Base-by-base conservation (phyloP, 2,329 filamentous ascomycete genomes). In the Gremmenia infestans region DNA sequence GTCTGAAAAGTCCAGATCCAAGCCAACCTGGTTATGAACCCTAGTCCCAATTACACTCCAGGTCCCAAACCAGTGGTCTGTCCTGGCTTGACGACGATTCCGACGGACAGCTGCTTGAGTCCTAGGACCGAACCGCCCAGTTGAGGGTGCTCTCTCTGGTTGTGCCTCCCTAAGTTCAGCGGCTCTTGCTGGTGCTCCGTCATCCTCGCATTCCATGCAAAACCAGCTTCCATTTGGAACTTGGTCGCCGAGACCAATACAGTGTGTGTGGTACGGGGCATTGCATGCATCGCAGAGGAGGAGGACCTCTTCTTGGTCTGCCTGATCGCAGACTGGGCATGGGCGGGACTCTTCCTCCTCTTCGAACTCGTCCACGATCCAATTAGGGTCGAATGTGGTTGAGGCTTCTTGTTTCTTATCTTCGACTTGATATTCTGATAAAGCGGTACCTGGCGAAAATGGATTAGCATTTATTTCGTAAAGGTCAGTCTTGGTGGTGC, bases 281-380 rank as follows among this genome's bases (percentile, higher is more conserved):
- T 96, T 88, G 76, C 94, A 99, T 67, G 85, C 87, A 71, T 97
- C 91, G 74, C 94, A 99, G 58, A 96, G 83, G 63, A 97, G 85
- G 52, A 96, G 81, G 17, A 91, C 80, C 61, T 95, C 88, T 71
- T 94, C 88, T 65, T 93, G 84, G 63, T 94, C 91, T 63, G 85
- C 79, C 50, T 84, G 82, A 60, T 88, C 87, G 76, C 94, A 99
- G 50, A 97, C 81, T 50, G 90, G 87, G 72, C 94, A 99, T 17
- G 89, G 89, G 55, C 83, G 83, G 48, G 79, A 78, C 63, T 83
- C 79, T 56, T 89, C 86, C 58, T 92, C 82, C 56, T 87, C 84
- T 53, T 93, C 88, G 55, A 88, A 78, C 62, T 82, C 80, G 57
- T 92, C 83, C 72, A 91, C 85, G 60, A 86, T 70, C 83, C 85